Conservation (phyloP, 331 rosid species). For the Acacia pycnantha region DNA sequence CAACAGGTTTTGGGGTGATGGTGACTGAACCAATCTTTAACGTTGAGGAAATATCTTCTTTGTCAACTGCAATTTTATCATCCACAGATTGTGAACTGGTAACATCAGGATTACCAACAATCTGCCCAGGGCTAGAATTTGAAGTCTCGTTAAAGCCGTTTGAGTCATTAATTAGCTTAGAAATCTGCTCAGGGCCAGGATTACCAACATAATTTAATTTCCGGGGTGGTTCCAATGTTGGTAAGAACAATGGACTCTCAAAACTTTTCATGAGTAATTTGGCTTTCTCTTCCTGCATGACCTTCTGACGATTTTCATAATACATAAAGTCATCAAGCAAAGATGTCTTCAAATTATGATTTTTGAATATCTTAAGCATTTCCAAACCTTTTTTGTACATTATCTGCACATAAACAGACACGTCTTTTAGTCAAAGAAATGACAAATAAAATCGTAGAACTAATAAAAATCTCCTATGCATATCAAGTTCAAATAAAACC, state of each 20-base stretch:
- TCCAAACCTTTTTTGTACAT: constrained; percentile 73
- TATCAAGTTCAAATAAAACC: background rate
- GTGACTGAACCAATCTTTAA: constrained; percentile 69
- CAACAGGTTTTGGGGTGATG: constrained; percentile 49
- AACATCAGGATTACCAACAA: constrained; percentile 33
- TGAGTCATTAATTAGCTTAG: constrained; percentile 33
- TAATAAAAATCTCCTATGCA: background rate
- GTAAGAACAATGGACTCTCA: constrained; percentile 44
- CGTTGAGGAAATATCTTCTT: constrained; percentile 42
- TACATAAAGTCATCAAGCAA: constrained; percentile 86
- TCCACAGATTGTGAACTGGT: constrained; percentile 8
- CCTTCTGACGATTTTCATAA: constrained; percentile 89
- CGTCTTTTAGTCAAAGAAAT: background rate
- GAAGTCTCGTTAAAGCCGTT: constrained; percentile 27
- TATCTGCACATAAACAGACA: constrained; percentile 52
- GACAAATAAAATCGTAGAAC: background rate
- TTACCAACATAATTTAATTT: constrained; percentile 43
- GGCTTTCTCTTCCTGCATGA: constrained; percentile 84
- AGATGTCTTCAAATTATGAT: constrained; percentile 71
- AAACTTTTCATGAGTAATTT: constrained; percentile 50
- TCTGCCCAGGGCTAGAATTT: constrained; percentile 37
- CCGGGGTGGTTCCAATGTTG: constrained; percentile 58
- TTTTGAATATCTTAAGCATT: constrained; percentile 76
- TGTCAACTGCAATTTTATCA: constrained; percentile 29
- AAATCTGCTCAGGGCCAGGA: constrained; percentile 31